A percentile compares a stretch with the other conserved stretches of the same genome.
phyloP scores from a whole-genome alignment of 2,329 filamentous ascomycete species.

The Pseudonectria foliicola region DNA sequence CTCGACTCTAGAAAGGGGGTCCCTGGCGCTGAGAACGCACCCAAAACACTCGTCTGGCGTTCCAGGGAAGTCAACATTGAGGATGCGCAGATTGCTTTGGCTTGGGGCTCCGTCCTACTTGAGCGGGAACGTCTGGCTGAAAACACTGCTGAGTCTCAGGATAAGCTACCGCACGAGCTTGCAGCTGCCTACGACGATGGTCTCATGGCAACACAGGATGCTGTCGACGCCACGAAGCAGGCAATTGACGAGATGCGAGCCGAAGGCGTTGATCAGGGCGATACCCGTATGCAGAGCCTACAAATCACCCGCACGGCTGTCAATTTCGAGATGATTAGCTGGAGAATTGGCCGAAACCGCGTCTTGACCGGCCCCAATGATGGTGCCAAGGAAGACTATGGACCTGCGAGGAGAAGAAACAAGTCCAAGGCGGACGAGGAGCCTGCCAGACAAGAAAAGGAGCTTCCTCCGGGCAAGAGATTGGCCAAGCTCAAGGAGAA shows the following conservation, averaged over 20 bases:
- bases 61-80: constrained; percentile 80
- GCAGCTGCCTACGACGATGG: constrained; percentile 88
- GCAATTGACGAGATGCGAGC: constrained; percentile 83
- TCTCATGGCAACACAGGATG: constrained; percentile 84
- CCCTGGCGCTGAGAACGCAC: constrained; percentile 47
- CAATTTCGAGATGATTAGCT: constrained; percentile 89
- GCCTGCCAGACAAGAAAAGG: constrained; percentile 42
- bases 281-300: constrained; percentile 82
- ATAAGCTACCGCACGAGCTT: constrained; percentile 54
- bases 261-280: constrained; percentile 77
- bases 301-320: constrained; percentile 90
- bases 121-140: constrained; percentile 44
- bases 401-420: constrained; percentile 46
- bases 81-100: constrained; percentile 83
- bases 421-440: constrained; percentile 26
- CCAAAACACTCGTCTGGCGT: constrained; percentile 78
- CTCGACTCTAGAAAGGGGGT: constrained; percentile 43
- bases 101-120: constrained; percentile 61
- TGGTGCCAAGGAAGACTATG: constrained; percentile 55
- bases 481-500: constrained; percentile 77
- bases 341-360: constrained; percentile 88
- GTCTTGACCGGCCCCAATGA: constrained; percentile 80
- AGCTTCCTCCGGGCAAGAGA: constrained; percentile 66
- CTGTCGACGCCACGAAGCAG: constrained; percentile 85
- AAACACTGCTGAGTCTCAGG: constrained; percentile 36